These are phyloP conservation scores for Triticum turgidum DNA, from an alignment of 176 grass and related monocot genomes.

Conservation along the genomic window DNA sequence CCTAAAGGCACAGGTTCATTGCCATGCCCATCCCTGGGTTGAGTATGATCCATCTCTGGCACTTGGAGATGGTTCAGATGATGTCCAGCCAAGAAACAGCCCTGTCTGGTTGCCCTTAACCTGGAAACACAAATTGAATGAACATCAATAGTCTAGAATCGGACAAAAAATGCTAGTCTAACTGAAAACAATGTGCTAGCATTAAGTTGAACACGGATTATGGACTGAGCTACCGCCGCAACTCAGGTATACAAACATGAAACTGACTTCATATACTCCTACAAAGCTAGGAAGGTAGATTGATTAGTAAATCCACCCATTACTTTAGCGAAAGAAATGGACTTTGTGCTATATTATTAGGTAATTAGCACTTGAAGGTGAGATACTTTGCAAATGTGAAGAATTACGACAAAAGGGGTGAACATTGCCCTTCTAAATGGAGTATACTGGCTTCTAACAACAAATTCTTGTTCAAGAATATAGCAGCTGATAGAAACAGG, in stretches of 20 bases:
- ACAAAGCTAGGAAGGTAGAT: too few relatives aligned
- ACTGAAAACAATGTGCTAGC: background rate
- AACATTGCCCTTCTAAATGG: background rate
- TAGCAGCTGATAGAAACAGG: background rate
- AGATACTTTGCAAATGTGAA: background rate
- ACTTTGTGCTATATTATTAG: background rate
- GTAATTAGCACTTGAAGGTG: background rate
- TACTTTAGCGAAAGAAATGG: background rate
- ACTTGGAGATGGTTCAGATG: slow-evolving; percentile 25
- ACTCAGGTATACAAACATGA: background rate
- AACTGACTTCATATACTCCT: too few relatives aligned
- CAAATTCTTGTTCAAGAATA: background rate
- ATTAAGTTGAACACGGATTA: background rate
- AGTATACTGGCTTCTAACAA: background rate
- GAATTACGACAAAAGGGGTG: background rate
- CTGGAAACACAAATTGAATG: slow-evolving; percentile 21
- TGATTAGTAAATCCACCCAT: background rate
- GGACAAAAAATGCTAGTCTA: background rate
- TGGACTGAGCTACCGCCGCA: background rate
- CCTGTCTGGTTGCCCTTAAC: background rate
- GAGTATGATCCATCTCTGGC: slow-evolving; percentile 43
- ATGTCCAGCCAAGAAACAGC: slow-evolving; percentile 23
- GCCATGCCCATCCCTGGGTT: slow-evolving; percentile 23
- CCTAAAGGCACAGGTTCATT: slow-evolving; percentile 42
- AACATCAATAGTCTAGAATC: slow-evolving; percentile 18